Evolutionary conservation across 2,329 filamentous ascomycete genomes (phyloP), one percentile per base, ranked within the genome.

Genomic region (Drechmeria coniospora): DNA sequence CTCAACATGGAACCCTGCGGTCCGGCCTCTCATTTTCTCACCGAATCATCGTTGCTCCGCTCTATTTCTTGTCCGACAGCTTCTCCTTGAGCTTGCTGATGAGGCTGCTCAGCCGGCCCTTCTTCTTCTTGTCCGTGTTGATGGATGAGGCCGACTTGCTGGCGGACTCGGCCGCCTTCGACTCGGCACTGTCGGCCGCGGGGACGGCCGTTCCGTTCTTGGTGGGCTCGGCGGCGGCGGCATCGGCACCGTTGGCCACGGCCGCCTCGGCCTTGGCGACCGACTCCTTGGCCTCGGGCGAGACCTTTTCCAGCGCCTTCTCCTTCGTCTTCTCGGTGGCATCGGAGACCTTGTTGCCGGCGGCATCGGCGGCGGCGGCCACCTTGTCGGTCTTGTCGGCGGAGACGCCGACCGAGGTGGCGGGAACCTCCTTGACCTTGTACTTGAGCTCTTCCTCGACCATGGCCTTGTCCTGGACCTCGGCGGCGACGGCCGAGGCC

Each of bases 401-500:
- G 22, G 58, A 62, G 37, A 61, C 49, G 25, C 58, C 65, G 31
- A 61, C 54, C 1, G 70, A 63, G 8, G 70, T 70, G 8, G 63
- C 57, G 23, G 63, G 66, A 15, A 63, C 66, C 44, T 71, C 62
- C 18, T 70, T 62, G 8, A 83, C 69, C 53, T 74, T 77, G 8
- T 63, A 57, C 50, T 77, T 66, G 29, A 83, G 63, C 55, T 83
- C 78, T 22, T 70, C 58, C 57, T 84, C 79, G 4, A 83, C 63
- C 32, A 65, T 61, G 32, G 67, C 69, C 67, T 84, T 84, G 42
- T 80, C 78, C 39, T 63, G 51, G 6, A 84, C 75, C 43, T 78
- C 76, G 23, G 66, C 60, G 17, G 69, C 55, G 32, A 72, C 61
- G 21, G 65, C 74, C 39, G 74, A 74, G 8, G 79, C 77, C 47